Base-by-base conservation (phyloP, 352 stramenopile genomes). In the Phytophthora syringae region DNA sequence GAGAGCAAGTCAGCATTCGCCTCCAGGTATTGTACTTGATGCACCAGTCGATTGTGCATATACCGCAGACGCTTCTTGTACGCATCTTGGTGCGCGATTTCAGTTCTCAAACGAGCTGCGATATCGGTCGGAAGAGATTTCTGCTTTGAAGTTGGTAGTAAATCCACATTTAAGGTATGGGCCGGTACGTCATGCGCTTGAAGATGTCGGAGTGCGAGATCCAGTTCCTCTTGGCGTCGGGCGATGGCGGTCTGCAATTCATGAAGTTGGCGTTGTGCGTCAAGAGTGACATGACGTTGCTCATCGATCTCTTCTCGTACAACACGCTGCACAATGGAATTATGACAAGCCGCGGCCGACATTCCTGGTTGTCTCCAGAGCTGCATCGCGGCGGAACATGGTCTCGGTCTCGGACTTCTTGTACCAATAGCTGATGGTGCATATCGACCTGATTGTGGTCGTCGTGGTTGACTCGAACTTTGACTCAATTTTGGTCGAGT, bases 41-140 rank as follows among this genome's bases (percentile, higher is more conserved):
- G 70, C 12, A 54, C 25, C 3, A 88, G 48, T 4, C 80, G 76
- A 2, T 84, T 77, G 20, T 80, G 64, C 64, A 89, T 73, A n/a
- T 70, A 64, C 2, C 61, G 60, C 12, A 91, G 55, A 28, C 74
- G 74, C 66, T 86, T 86, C 52, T 84, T 85, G 76, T 89, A 91
- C 16, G 67, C 58, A 6, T 84, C 78, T 32, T 80, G 71, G 18
- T 70, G 77, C 2, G 61, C 69, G 20, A 83, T 72, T 37, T 91
- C 62, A 15, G 84, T 56, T 60, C 82, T 73, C 27, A 89, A 62
- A 25, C 40, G 48, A 1, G 52, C 48, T 0, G 74, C 52, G 9
- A 54, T 24, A 10, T 70, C 20, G 18, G 11, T 45, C 7, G 24
- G 20, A 6, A 18, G 1, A 39, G 22, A 11, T 22, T 34, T 43